Base-by-base conservation (phyloP, 768 basidiomycete species). In the Botryobasidium botryosum region DNA sequence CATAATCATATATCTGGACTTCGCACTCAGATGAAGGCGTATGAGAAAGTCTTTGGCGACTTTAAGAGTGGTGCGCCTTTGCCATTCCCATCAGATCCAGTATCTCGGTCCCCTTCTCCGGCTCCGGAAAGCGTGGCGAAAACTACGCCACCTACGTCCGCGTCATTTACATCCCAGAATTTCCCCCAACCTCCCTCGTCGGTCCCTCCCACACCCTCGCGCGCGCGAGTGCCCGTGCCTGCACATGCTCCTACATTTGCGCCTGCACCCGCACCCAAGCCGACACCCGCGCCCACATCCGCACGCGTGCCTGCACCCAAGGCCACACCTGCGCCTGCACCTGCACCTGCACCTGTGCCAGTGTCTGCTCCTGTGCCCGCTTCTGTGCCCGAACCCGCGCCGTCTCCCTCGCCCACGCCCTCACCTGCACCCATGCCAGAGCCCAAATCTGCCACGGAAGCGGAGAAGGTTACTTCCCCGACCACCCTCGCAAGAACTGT, bases 401-500 rank as follows among this genome's bases (percentile, higher is more conserved):
- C 41, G 33, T 39, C 39, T 33, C 44, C 32, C 26, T 47, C 33
- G 5, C 42, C 50, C 24, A 36, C 44, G 4, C 33, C 27, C 5
- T 38, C 44, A 13, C 36, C 28, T 0, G 55, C 63, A 13, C 37
- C 32, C 24, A 23, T 17, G 25, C 42, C 35, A 18, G 40, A 40
- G 15, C 41, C 26, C 41, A 27, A 39, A 32, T 49, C 48, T 15
- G 50, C 46, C 13, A 29, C 46, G 60, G 18, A 33, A 12, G 12
- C 40, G 17, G n/a, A n/a, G n/a, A n/a, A 25, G 8, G 15, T 12
- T 32, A 8, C 15, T 23, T 12, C 7, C 20, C 40, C 41, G 25
- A 12, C 45, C 45, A 12, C 36, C 45, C 7, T 20, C 36, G 26
- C 24, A 40, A n/a, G 23, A 18, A 13, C 21, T 24, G 6, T 17